These are phyloP conservation scores for Solanum corneliomulleri DNA, from an alignment of 257 asterid species.

Conservation along the genomic window DNA sequence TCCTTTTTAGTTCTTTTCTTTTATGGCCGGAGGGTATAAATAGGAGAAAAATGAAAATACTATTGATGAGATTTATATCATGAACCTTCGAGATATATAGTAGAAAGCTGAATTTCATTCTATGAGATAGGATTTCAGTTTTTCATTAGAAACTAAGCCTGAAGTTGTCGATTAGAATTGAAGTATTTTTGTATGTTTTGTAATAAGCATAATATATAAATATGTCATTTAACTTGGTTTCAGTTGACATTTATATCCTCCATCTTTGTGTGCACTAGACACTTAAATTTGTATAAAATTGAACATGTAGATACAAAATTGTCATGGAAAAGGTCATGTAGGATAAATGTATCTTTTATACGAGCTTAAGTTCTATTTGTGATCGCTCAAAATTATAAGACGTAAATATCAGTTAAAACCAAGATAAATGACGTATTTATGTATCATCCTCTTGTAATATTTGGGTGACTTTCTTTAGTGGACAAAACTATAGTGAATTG, in stretches of 20 bases:
- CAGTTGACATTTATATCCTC: fast-evolving
- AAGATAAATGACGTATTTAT: too few relatives aligned
- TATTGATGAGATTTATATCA: background rate
- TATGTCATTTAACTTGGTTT: too few relatives aligned
- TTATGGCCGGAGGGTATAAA: too few relatives aligned
- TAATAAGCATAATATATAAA: background rate
- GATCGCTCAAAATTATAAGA: too few relatives aligned
- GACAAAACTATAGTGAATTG: constrained; percentile 1
- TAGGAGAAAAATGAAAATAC: too few relatives aligned
- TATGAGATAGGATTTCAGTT: background rate
- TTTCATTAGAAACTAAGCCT: background rate
- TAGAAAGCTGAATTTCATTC: background rate
- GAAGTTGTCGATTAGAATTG: background rate
- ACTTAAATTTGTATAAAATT: too few relatives aligned
- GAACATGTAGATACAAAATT: too few relatives aligned
- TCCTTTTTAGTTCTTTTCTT: too few relatives aligned
- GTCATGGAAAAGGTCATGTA: fast-evolving
- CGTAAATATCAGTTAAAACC: too few relatives aligned
- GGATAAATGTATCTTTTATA: too few relatives aligned
- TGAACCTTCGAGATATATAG: background rate
- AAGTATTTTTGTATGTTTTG: background rate
- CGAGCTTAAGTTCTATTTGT: too few relatives aligned
- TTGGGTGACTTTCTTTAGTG: constrained; percentile 12
- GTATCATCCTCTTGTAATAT: background rate
- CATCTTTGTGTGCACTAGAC: too few relatives aligned